phyloP scores from a whole-genome alignment of 257 asterid species.

The Nicotiana attenuata region DNA sequence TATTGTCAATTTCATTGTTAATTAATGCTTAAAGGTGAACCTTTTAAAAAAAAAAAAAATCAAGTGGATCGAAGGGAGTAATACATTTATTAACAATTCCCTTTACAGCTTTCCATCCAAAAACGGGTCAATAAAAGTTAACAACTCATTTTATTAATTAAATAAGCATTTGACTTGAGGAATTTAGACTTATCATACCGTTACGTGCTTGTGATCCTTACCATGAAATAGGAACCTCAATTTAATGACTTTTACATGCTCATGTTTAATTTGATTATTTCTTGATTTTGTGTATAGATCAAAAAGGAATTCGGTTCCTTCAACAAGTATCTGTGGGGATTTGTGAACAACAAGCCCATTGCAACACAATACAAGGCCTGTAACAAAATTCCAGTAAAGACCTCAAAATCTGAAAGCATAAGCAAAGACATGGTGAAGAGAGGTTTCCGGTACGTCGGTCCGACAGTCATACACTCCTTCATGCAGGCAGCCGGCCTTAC shows the following conservation, averaged over 20 bases:
- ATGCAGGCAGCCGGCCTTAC: slow-evolving; percentile 90
- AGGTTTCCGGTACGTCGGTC: slow-evolving; percentile 74
- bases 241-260: too few species aligned
- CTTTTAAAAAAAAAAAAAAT: too few species aligned
- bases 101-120: too few species aligned
- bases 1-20: too few species aligned
- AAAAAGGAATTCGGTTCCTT: slow-evolving; percentile 51
- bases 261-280: background rate
- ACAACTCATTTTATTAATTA: too few species aligned
- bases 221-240: too few species aligned
- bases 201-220: background rate
- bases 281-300: slow-evolving; percentile 25
- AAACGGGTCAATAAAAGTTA: too few species aligned
- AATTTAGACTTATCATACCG: too few species aligned
- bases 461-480: slow-evolving; percentile 73
- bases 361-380: slow-evolving; percentile 51
- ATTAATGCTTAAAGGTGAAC: too few species aligned
- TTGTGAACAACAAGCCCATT: slow-evolving; percentile 60
- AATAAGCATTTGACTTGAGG: too few species aligned
- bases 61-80: too few species aligned
- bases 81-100: too few species aligned
- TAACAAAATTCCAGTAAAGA: slow-evolving; percentile 75
- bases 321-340: slow-evolving; percentile 67
- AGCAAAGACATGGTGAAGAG: slow-evolving; percentile 84
- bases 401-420: slow-evolving; percentile 75